Base-by-base conservation (phyloP, 441 rosid species). In the Metrosideros polymorpha region DNA sequence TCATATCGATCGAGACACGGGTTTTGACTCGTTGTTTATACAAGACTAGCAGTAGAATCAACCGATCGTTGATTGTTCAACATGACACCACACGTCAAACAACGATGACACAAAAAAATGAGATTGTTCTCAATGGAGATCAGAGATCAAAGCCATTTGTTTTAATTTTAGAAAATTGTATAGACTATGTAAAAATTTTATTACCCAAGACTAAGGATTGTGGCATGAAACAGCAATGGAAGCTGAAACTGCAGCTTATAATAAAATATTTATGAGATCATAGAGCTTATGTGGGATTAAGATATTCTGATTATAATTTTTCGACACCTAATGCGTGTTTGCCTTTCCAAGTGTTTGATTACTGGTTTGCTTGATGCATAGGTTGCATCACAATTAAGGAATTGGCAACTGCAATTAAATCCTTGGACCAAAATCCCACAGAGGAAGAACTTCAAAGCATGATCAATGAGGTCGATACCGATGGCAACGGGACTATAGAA, bases 361-460 rank as follows among this genome's bases (percentile, higher is more conserved):
- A 71, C 35, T 22, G 49, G n/a, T 71, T 39, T 71, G 79, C 79
- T 71, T 6, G 45, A 35, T 66, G 27, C 79, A 25, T 22, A 95
- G 96, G 98, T 10, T 86, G 94, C 88, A 94, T 96, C 49, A 94
- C 95, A 4, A 85, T 88, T 27, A 92, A 89, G n/a, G 98, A 95
- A 54, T 87, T 96, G 45, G 93, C 90, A 3, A 86, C 92, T 0
- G 95, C 92, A 27, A 88, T 95, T 10, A 90, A 88, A 83, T 95
- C 96, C 6, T 66, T 95, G 66, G 94, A 87, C 53, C 91, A 90
- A 84, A 88, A 90, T 84, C 96, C 98, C 0, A 92, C 98, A 45
- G 94, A 91, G 75, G 93, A 92, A 88, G 98, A 93, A 85, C 92
- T 96, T 85, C 90, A 85, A 59, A 87, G 27, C 83, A 96, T 96